A percentile compares a stretch with the other conserved stretches of the same genome.
These are phyloP conservation scores for Hansfordia pulvinata DNA, from an alignment of 2,329 filamentous ascomycete species.

Conservation along the genomic window DNA sequence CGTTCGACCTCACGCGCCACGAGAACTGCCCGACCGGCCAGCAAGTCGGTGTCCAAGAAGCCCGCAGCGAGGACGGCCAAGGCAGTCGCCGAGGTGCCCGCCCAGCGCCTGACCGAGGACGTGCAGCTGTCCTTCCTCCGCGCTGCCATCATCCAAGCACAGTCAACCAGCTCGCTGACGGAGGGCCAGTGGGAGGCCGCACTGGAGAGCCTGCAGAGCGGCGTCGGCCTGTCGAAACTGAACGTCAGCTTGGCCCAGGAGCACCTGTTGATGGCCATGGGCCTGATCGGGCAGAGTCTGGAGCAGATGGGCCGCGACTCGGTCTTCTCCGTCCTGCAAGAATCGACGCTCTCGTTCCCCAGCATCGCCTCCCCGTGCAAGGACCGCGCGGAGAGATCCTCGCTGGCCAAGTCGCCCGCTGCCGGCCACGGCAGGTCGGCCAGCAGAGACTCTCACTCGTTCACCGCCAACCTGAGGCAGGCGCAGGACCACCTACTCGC, in stretches of 20 bases:
- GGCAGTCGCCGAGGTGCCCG: constrained; percentile 4
- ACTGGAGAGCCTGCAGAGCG: constrained; percentile 36
- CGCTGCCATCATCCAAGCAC: constrained; percentile 25
- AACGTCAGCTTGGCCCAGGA: constrained; percentile 27
- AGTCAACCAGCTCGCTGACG: constrained; percentile 29
- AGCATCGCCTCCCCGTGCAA: constrained; percentile 35
- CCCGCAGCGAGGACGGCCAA: constrained; percentile 10
- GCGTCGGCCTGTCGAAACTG: constrained; percentile 27
- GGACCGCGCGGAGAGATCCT: constrained; percentile 25
- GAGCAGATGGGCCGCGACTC: constrained; percentile 66
- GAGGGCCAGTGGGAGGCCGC: constrained; percentile 45
- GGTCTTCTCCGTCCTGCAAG: constrained; percentile 78
- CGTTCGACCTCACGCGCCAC: constrained; percentile 9
- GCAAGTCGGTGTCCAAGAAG: constrained; percentile 14
- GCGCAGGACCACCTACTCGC: constrained; percentile 54
- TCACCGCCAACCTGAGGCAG: constrained; percentile 45
- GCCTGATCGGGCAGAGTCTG: constrained; percentile 54
- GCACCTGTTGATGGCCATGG: constrained; percentile 51
- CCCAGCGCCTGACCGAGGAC: constrained; percentile 12
- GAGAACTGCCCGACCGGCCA: constrained; percentile 9
- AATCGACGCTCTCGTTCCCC: constrained; percentile 83
- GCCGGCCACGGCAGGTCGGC: constrained; percentile 14
- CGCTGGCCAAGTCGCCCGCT: constrained; percentile 21
- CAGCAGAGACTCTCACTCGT: constrained; percentile 22
- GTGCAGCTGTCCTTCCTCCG: constrained; percentile 21